These are phyloP conservation scores for Vitis hybrid DNA, from an alignment of 177 flowering plant species.

Conservation along the genomic window DNA sequence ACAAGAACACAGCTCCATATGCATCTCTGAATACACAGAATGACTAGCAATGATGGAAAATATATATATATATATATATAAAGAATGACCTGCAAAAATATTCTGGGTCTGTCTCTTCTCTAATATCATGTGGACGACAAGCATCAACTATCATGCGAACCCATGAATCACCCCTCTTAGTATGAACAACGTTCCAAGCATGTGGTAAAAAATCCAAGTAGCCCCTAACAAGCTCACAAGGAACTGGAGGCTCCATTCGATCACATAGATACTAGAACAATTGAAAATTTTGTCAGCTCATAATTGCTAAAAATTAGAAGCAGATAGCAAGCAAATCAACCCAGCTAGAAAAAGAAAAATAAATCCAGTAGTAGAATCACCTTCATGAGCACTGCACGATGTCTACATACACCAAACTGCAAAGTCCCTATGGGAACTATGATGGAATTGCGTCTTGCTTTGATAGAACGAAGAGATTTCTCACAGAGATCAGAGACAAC, in stretches of 20 bases:
- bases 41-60: neutral
- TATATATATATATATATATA: neutral
- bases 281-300: constrained; percentile 23
- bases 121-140: constrained; percentile 88
- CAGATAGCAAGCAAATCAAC: neutral
- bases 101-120: constrained; percentile 87
- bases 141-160: constrained; percentile 97
- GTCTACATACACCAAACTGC: constrained; percentile 92
- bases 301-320: constrained; percentile 2
- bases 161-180: constrained; percentile 50
- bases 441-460: constrained; percentile 63
- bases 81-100: constrained; percentile 69
- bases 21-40: no score
- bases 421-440: constrained; percentile 84
- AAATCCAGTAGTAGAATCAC: constrained; percentile 30
- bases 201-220: constrained; percentile 89
- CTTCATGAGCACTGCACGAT: constrained; percentile 94
- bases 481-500: constrained; percentile 68
- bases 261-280: constrained; percentile 85
- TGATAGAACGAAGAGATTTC: constrained; percentile 62
- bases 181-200: constrained; percentile 88
- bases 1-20: no score
- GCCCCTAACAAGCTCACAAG: constrained; percentile 98
- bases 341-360: neutral
- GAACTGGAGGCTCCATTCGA: constrained; percentile 84